Evolutionary conservation across 83 land plant species (phyloP).

Genomic region (Picea mariana): DNA sequence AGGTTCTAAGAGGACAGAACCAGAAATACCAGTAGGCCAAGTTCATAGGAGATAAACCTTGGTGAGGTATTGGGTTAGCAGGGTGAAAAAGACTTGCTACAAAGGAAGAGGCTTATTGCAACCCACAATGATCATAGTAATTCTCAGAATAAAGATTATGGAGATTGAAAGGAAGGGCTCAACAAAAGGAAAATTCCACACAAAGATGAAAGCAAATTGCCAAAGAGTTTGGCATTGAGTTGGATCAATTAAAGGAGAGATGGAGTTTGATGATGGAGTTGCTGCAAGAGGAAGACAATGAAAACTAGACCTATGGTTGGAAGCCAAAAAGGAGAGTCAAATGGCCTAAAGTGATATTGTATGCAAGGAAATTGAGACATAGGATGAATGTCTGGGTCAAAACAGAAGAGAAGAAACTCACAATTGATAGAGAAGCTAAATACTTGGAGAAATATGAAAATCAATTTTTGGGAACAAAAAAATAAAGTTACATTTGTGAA

Average conservation of each 20-base stretch:
- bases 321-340: neutral
- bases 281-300: neutral
- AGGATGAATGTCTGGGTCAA: neutral
- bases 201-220: neutral
- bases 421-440: neutral
- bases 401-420: neutral
- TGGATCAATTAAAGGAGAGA: neutral
- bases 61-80: neutral
- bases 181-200: neutral
- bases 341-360: neutral
- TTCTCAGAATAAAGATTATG: too few relatives aligned
- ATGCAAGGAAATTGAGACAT: neutral
- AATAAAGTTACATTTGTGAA: neutral
- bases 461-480: neutral
- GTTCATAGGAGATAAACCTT: neutral
- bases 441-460: neutral
- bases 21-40: neutral
- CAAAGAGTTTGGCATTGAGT: neutral
- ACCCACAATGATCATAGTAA: too few relatives aligned
- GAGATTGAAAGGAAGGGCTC: neutral
- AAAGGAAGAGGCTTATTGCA: neutral
- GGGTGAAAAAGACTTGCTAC: neutral
- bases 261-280: neutral
- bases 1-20: neutral
- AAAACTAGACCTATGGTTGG: neutral